Evolutionary conservation across 805 yeast genomes (phyloP).

Genomic region (Saccharomycopsis sp.): DNA sequence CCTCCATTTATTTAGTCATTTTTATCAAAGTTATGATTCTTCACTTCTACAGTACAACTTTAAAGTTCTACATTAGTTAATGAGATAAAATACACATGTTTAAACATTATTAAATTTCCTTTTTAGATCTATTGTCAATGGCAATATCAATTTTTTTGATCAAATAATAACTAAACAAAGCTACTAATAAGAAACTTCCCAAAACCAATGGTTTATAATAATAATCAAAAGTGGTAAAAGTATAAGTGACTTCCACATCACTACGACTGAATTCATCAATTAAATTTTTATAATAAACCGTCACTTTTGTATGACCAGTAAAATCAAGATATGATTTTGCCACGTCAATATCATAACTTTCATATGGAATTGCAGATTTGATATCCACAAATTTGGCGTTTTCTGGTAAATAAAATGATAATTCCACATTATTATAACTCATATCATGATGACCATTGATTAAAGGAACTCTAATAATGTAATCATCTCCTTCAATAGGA

Average conservation of each 20-base stretch:
- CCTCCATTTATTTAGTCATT: too few relatives aligned
- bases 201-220: constrained; percentile 58
- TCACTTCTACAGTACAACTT: too few relatives aligned
- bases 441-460: constrained; percentile 62
- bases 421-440: constrained; percentile 49
- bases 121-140: constrained; percentile 21
- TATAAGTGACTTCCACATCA: constrained; percentile 52
- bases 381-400: constrained; percentile 56
- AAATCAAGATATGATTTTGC: constrained; percentile 63
- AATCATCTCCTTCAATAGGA: constrained; percentile 33
- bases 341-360: constrained; percentile 20
- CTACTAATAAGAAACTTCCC: constrained; percentile 50
- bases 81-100: too few relatives aligned
- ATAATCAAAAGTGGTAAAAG: constrained; percentile 41
- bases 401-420: constrained; percentile 75
- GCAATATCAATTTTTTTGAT: constrained; percentile 36
- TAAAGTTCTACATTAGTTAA: too few relatives aligned
- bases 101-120: too few relatives aligned
- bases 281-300: constrained; percentile 47
- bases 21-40: too few relatives aligned
- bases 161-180: constrained; percentile 43
- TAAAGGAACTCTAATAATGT: constrained; percentile 57
- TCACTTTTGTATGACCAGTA: constrained; percentile 69
- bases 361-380: constrained; percentile 41
- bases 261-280: constrained; percentile 56